Evolutionary conservation across 164 flowering plant species (phyloP).

Genomic region (Dillenia suffruticosa): DNA sequence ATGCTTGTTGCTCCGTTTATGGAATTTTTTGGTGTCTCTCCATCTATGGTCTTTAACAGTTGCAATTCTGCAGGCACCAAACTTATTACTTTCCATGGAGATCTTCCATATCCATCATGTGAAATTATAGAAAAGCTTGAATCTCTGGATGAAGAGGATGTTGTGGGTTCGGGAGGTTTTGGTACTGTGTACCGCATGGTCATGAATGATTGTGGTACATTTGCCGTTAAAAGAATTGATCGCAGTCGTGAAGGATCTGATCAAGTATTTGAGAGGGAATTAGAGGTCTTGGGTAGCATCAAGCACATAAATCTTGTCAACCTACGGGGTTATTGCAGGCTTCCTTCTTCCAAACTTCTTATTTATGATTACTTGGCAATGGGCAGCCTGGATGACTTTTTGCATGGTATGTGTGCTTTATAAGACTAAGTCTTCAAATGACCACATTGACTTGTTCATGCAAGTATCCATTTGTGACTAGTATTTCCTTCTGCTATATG

Average conservation of each 20-base stretch:
- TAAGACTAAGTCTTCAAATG: neutral
- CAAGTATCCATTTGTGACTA: neutral
- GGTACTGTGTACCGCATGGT: slow-evolving; percentile 94
- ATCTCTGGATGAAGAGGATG: slow-evolving; percentile 75
- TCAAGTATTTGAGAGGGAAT: slow-evolving; percentile 81
- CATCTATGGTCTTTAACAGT: neutral
- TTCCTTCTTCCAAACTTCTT: slow-evolving; percentile 80
- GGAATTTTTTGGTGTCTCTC: neutral
- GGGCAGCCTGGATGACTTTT: slow-evolving; percentile 85
- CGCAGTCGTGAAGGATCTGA: slow-evolving; percentile 76
- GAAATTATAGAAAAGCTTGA: slow-evolving; percentile 94
- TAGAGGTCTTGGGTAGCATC: slow-evolving; percentile 89
- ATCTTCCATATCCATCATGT: slow-evolving; percentile 83
- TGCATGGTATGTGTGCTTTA: slow-evolving; percentile 56
- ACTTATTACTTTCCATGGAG: slow-evolving; percentile 90
- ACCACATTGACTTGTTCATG: neutral
- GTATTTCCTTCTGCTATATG: no score
- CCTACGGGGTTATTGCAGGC: slow-evolving; percentile 79
- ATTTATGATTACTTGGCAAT: slow-evolving; percentile 81
- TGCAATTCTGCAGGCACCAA: slow-evolving; percentile 48
- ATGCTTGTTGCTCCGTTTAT: neutral
- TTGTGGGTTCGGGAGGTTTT: slow-evolving; percentile 95
- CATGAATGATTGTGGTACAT: slow-evolving; percentile 86
- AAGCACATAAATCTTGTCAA: slow-evolving; percentile 92
- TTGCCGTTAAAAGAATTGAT: slow-evolving; percentile 92